Percentiles rank a stretch among this genome's conserved stretches.
These are phyloP conservation scores for Cystofilobasidium bisporidii DNA, from an alignment of 768 basidiomycete species.

Conservation along the genomic window DNA sequence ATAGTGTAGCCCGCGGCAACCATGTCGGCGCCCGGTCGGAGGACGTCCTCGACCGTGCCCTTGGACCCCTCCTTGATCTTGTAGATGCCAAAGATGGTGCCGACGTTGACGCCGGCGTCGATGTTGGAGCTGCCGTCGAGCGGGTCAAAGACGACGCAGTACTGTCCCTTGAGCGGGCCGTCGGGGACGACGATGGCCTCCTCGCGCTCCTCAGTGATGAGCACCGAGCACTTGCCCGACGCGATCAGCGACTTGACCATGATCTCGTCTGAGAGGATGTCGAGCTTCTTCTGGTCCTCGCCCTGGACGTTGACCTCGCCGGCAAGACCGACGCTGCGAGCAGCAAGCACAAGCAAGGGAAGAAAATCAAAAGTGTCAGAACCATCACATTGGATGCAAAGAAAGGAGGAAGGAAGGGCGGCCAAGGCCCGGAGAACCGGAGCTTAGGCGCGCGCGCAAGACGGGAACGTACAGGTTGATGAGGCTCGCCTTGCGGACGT, in stretches of 20 bases:
- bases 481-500: slow-evolving; percentile 89
- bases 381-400: too few species aligned
- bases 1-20: slow-evolving; percentile 97
- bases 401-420: too few species aligned
- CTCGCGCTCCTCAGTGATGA: slow-evolving; percentile 88
- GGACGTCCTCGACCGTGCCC: slow-evolving; percentile 76
- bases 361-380: too few species aligned
- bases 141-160: slow-evolving; percentile 98
- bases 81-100: slow-evolving; percentile 94
- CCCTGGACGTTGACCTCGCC: slow-evolving; percentile 96
- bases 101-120: slow-evolving; percentile 94
- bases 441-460: not conserved
- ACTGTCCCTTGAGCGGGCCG: slow-evolving; percentile 66
- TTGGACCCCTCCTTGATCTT: slow-evolving; percentile 65
- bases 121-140: slow-evolving; percentile 87
- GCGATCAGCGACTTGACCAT: slow-evolving; percentile 96
- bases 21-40: slow-evolving; percentile 91
- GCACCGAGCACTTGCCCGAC: slow-evolving; percentile 91
- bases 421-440: not conserved
- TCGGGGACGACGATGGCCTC: slow-evolving; percentile 79
- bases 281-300: slow-evolving; percentile 98
- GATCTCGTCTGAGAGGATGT: slow-evolving; percentile 92
- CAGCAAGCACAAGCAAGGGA: not conserved
- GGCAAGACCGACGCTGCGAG: slow-evolving; percentile 76
- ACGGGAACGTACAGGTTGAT: slow-evolving; percentile 77